Evolutionary conservation across 306 rosid species (phyloP).

Genomic region (Cucurbita maxima): DNA sequence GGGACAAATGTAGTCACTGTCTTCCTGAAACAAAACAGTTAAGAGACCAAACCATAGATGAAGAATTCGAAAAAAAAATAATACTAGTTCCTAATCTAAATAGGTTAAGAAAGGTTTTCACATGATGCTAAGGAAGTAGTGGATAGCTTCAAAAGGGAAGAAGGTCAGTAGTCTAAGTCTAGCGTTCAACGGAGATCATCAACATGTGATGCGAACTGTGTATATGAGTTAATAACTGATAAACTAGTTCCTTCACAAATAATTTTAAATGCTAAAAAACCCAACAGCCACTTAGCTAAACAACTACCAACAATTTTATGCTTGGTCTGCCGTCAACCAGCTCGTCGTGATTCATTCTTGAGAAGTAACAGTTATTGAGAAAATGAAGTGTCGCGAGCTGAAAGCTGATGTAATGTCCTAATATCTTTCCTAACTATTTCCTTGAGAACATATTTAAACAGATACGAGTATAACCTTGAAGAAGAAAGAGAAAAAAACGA

Average conservation of each 20-base stretch:
- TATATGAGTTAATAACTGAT: background rate
- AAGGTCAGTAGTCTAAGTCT: background rate
- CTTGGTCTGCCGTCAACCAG: background rate
- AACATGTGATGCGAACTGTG: background rate
- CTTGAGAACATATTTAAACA: background rate
- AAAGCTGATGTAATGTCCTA: background rate
- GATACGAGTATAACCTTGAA: background rate
- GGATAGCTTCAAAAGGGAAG: background rate
- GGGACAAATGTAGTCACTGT: background rate
- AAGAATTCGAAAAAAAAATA: background rate
- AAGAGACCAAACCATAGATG: background rate
- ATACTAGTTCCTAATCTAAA: background rate
- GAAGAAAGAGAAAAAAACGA: background rate
- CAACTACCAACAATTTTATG: background rate
- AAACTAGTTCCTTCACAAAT: background rate
- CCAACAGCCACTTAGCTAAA: background rate
- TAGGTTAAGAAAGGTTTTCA: background rate
- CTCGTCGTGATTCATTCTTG: background rate
- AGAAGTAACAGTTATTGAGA: background rate
- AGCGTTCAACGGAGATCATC: background rate
- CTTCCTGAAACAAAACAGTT: background rate
- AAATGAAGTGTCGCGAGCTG: background rate
- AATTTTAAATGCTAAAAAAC: background rate
- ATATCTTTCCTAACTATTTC: background rate
- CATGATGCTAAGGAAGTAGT: slow-evolving; percentile 2